Percentiles rank a stretch among this genome's conserved stretches.
Evolutionary conservation across 1,139 yeast species (phyloP).

Genomic region (Spathaspora sp.): DNA sequence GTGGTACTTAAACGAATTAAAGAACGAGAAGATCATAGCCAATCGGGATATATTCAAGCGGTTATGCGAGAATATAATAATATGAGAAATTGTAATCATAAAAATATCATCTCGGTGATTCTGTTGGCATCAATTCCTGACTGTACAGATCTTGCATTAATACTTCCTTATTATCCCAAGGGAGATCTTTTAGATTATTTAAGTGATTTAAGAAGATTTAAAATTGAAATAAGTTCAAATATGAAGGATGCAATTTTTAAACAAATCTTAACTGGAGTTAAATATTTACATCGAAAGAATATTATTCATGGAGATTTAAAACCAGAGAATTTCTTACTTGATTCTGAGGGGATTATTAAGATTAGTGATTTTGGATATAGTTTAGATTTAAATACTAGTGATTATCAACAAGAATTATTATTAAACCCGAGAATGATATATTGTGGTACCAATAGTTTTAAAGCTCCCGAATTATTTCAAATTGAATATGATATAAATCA

Average conservation of each 20-base stretch:
- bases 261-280: constrained; percentile 47
- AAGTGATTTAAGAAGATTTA: constrained; percentile 34
- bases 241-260: constrained; percentile 48
- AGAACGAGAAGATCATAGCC: constrained; percentile 16
- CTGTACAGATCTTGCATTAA: constrained; percentile 23
- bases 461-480: constrained; percentile 52
- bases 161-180: constrained; percentile 43
- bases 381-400: constrained; percentile 26
- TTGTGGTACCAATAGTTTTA: constrained; percentile 54
- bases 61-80: constrained; percentile 33
- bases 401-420: constrained; percentile 16
- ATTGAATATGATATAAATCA: constrained; percentile 21
- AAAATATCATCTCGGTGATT: constrained; percentile 29
- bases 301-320: constrained; percentile 56
- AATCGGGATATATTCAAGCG: constrained; percentile 15
- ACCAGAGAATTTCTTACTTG: constrained; percentile 55
- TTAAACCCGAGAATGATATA: constrained; percentile 27
- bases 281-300: constrained; percentile 40
- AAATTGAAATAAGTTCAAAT: constrained; percentile 28
- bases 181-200: constrained; percentile 51
- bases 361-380: constrained; percentile 56
- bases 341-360: constrained; percentile 42
- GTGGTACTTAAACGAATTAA: constrained; percentile 37
- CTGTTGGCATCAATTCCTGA: constrained; percentile 22
- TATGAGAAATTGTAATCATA: constrained; percentile 27